Percentiles rank a stretch among this genome's conserved stretches.
Conservation (phyloP, 1,284 basidiomycete species). For the Grifola frondosa region DNA sequence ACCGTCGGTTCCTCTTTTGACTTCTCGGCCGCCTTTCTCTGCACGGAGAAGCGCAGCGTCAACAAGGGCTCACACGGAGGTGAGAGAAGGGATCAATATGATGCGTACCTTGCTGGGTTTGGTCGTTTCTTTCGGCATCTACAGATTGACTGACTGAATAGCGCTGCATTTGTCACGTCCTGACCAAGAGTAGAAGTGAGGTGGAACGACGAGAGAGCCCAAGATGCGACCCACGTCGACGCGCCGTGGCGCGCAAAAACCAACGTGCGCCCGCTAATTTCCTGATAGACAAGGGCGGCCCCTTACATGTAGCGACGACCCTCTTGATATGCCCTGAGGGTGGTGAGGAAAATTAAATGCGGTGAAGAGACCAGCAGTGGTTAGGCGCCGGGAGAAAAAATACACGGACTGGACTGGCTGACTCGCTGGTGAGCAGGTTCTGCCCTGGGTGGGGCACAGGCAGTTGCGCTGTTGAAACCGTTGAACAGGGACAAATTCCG, state of each 20-base stretch:
- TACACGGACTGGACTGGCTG: slow-evolving; percentile 23
- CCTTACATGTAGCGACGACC: slow-evolving; percentile 19
- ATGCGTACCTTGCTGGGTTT: slow-evolving; percentile 73
- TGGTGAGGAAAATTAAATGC: slow-evolving; percentile 9
- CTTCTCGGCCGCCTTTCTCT: slow-evolving; percentile 77
- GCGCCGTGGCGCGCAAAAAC: slow-evolving; percentile 33
- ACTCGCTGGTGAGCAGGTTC: slow-evolving; percentile 28
- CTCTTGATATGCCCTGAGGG: slow-evolving; percentile 18
- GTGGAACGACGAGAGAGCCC: slow-evolving; percentile 15
- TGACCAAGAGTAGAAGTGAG: slow-evolving; percentile 12
- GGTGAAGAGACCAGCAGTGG: slow-evolving; percentile 18
- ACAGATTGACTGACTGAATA: slow-evolving; percentile 36
- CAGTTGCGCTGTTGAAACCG: slow-evolving; percentile 22
- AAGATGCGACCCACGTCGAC: slow-evolving; percentile 23
- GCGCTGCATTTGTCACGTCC: slow-evolving; percentile 33
- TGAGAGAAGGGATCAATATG: slow-evolving; percentile 4
- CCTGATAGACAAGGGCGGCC: slow-evolving; percentile 17
- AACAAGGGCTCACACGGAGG: slow-evolving; percentile 9
- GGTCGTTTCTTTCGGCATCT: slow-evolving; percentile 83
- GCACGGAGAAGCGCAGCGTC: slow-evolving; percentile 17
- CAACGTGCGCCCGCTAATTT: slow-evolving; percentile 17
- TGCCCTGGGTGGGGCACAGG: slow-evolving; percentile 24
- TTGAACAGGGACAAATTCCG: slow-evolving; percentile 22
- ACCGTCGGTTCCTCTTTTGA: slow-evolving; percentile 52
- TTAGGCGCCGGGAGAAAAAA: slow-evolving; percentile 30